Conservation (phyloP, 169 alveolate genomes). For the Eimeria maxima region DNA sequence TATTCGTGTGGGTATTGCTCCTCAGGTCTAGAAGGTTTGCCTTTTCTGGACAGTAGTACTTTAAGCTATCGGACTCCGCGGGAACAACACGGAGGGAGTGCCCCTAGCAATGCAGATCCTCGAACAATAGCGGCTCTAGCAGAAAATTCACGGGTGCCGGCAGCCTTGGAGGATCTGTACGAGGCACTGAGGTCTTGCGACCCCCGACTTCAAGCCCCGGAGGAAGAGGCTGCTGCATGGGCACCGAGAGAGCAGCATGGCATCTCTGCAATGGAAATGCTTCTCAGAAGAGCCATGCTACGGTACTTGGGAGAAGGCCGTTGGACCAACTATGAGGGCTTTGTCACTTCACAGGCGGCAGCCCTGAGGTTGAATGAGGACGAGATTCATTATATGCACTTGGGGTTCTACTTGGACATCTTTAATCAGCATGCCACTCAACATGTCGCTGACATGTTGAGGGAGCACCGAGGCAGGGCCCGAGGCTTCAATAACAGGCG, state of each 20-base stretch:
- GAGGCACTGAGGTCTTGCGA: conserved; percentile 7
- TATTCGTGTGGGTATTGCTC: background rate
- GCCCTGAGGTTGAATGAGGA: background rate
- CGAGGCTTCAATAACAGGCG: background rate
- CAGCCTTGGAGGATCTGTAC: background rate
- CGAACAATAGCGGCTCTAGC: background rate
- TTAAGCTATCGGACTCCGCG: background rate
- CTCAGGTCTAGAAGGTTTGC: conserved; percentile 9
- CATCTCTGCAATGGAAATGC: background rate
- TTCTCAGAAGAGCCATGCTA: background rate
- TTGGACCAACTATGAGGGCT: background rate
- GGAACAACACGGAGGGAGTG: background rate
- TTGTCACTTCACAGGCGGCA: background rate
- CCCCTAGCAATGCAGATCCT: background rate
- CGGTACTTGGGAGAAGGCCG: conserved; percentile 34
- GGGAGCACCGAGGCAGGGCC: background rate
- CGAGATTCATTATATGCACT: background rate
- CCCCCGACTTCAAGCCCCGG: background rate
- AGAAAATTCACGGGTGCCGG: background rate
- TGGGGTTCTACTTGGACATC: background rate
- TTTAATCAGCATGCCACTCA: conserved; percentile 1
- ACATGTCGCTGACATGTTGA: background rate
- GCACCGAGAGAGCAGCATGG: background rate
- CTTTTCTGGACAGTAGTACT: background rate
- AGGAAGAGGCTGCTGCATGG: background rate